Conservation (phyloP, 345 rosid species). For the Populus deltoides region DNA sequence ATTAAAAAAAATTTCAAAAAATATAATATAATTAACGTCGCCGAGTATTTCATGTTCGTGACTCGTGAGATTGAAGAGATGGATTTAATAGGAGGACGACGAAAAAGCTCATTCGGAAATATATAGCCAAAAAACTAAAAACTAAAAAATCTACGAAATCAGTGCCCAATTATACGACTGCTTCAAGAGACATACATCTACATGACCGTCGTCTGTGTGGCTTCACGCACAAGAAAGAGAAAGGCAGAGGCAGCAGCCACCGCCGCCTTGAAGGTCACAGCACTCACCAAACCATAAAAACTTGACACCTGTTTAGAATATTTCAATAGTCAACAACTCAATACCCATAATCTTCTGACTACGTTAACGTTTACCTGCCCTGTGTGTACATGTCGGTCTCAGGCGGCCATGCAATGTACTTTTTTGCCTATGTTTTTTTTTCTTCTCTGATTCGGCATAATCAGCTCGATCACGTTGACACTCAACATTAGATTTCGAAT, state of each 20-base stretch:
- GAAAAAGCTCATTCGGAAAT: too few relatives aligned
- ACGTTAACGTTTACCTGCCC: conserved; percentile 17
- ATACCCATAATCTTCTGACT: not conserved
- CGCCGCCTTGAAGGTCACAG: not conserved
- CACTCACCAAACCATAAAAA: not conserved
- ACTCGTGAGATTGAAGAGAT: too few relatives aligned
- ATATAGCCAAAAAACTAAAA: not conserved
- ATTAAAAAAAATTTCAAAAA: too few relatives aligned
- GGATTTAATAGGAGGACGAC: too few relatives aligned
- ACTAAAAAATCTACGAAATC: not conserved
- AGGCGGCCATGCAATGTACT: not conserved
- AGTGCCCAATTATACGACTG: not conserved
- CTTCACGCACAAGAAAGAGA: not conserved
- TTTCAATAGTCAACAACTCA: not conserved
- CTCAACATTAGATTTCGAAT: not conserved
- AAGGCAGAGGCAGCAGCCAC: not conserved
- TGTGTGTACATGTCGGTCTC: conserved; percentile 11
- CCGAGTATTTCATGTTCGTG: too few relatives aligned
- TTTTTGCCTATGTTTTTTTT: not conserved
- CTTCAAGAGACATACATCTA: not conserved
- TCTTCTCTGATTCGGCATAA: too few relatives aligned
- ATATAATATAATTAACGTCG: too few relatives aligned
- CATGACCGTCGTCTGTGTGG: not conserved
- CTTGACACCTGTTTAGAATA: not conserved
- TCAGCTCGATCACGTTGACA: conserved; percentile 5